These are phyloP conservation scores for Cadophora sp. DNA, from an alignment of 2,329 filamentous ascomycete genomes.

Conservation along the genomic window DNA sequence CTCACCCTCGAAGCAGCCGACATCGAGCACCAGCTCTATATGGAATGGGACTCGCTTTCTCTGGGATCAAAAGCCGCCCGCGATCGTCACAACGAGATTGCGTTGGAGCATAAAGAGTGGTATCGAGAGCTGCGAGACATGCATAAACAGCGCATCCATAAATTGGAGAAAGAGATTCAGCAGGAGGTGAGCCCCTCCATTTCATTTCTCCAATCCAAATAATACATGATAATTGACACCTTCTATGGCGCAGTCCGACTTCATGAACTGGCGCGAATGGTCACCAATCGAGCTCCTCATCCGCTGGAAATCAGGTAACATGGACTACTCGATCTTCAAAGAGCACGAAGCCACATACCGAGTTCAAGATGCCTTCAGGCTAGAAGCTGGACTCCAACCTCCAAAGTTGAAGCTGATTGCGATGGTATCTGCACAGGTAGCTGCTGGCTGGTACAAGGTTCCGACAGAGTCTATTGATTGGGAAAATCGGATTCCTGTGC, in stretches of 20 bases:
- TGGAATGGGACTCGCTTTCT: neutral
- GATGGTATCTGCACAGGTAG: neutral
- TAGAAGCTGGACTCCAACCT: neutral
- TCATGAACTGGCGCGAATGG: neutral
- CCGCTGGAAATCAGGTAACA: conserved; percentile 8
- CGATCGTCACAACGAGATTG: neutral
- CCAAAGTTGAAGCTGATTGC: neutral
- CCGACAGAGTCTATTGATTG: neutral
- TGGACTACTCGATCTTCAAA: conserved; percentile 9
- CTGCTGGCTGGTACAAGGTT: neutral
- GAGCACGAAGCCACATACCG: neutral
- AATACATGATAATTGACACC: too few species aligned
- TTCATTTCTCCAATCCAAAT: neutral
- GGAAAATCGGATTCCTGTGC: neutral
- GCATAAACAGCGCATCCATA: neutral
- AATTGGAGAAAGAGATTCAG: neutral
- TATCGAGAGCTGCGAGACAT: neutral
- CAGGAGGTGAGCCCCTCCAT: neutral
- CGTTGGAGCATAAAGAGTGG: neutral
- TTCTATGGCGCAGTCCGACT: neutral
- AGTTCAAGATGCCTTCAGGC: neutral
- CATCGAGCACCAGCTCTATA: neutral
- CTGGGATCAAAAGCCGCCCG: neutral
- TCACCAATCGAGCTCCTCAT: neutral
- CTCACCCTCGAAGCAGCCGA: neutral